Evolutionary conservation across 2,329 filamentous ascomycete species (phyloP), one percentile per base, ranked within the genome.

Genomic region (Akanthomyces uredinophilus): DNA sequence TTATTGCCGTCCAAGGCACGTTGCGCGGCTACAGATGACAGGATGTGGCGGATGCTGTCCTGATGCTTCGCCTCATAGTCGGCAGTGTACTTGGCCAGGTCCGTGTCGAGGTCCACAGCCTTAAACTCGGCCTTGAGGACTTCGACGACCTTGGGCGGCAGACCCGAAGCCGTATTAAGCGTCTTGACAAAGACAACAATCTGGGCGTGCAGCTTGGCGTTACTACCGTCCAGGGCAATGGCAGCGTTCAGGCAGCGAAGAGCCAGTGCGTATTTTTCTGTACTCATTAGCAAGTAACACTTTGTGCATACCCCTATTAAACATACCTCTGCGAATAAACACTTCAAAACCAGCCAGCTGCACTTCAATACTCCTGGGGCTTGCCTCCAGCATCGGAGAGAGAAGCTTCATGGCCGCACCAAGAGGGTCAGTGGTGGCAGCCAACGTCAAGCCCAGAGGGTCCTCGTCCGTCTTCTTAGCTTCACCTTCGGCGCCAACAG

Each of bases 311-410:
- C 16, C 16, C 13, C 13, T 5, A 32, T 2, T 18, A 18, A 27
- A 78, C 87, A 81, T 85, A 96, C 92, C 87, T 79, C 89, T 84
- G 71, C 92, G 84, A 64, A 96, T 81, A 72, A 91, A 93, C 20
- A 99, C 89, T 77, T 98, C 93, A 69, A 97, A 98, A 5, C 92
- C 95, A 58, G 88, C 85, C 66, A 88, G 83, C 76, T 99, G 95
- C 24, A 85, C 90, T 65, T 95, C 87, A 53, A 96, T 84, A 71
- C 87, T 90, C 78, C 89, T 86, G 2, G 92, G 88, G 70, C 87
- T 93, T 70, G 88, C 89, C 73, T 96, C 89, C 64, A 99, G 81
- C 68, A 99, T 79, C 3, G 91, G 92, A 18, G 76, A 81, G 62
- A 99, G 75, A 73, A 95, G 96, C 74, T 94, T 96, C 80, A 92